Evolutionary conservation across 2,329 filamentous ascomycete genomes (phyloP), one percentile per base, ranked within the genome.

Genomic region (Meredithiella fracta): DNA sequence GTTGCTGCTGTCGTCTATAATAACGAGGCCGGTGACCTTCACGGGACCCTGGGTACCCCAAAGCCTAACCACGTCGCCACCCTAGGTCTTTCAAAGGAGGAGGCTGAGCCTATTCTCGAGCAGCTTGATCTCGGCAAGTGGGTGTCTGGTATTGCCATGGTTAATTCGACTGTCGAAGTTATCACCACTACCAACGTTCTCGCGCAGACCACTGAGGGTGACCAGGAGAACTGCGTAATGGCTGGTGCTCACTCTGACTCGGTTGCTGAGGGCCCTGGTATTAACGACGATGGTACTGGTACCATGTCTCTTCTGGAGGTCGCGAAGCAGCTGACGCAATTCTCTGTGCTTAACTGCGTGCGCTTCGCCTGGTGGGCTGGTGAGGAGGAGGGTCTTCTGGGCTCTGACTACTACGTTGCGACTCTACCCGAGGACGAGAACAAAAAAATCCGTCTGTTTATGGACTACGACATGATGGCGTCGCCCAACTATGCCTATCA

Each of bases 241-340:
- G 71, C 83, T 0, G 80, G 80, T 17, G 80, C 73, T 1, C 80
- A 84, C 68, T 79, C 74, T 34, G 80, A 83, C 64, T 78, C 75
- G 59, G 80, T 83, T 15, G 64, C 70, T 0, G 80, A 77, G 53
- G 80, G 81, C 1, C 79, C 80, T 0, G 85, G 85, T 20, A 87
- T 89, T 72, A 89, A 89, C 66, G 85, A 89, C 62, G 83, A 89
- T 63, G 85, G 85, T 50, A 82, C 80, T 2, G 85, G 85, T 56
- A 79, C 75, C 34, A 63, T 80, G 55, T 75, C 77, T 0, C 68
- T 83, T 3, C 73, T 84, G 40, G 80, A 84, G 64, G 70, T 84
- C 7, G 80, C 80, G 1, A 74, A 72, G 1, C 78, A 80, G 60
- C 69, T 83, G 56, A 67, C 73, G 58, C 71, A 73, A 20, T 83